phyloP scores from a whole-genome alignment of 1,284 basidiomycete species.

The Paramarasmius palmivorus region DNA sequence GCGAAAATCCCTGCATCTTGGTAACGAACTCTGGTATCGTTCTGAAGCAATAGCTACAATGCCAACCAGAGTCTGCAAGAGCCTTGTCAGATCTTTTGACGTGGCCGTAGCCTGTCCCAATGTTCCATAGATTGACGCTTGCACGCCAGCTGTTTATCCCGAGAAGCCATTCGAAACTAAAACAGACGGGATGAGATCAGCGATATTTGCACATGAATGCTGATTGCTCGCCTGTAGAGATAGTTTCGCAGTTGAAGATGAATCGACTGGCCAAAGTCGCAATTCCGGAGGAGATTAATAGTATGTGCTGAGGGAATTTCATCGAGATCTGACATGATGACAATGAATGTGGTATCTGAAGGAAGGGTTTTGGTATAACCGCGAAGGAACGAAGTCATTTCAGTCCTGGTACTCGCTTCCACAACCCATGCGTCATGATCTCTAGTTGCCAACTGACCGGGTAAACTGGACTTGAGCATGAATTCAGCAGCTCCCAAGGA shows the following conservation, averaged over 20 bases:
- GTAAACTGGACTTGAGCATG: conserved; percentile 29
- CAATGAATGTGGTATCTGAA: conserved; percentile 38
- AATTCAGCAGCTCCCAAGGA: not conserved
- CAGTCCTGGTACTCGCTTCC: conserved; percentile 35
- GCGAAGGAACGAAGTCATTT: conserved; percentile 47
- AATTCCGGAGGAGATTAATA: conserved; percentile 54
- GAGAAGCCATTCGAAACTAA: conserved; percentile 58
- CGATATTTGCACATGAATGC: not conserved
- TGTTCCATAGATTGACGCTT: conserved; percentile 49
- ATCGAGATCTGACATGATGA: conserved; percentile 72
- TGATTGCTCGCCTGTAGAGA: conserved; percentile 49
- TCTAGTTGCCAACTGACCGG: conserved; percentile 24
- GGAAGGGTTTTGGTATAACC: conserved; percentile 32
- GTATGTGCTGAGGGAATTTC: conserved; percentile 66
- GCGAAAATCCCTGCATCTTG: conserved; percentile 69
- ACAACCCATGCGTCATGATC: conserved; percentile 42
- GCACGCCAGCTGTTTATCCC: conserved; percentile 58
- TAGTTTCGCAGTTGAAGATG: conserved; percentile 70
- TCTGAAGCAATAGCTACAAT: conserved; percentile 67
- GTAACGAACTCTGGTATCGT: conserved; percentile 57
- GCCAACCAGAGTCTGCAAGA: conserved; percentile 64
- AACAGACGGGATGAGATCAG: not conserved
- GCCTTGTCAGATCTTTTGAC: conserved; percentile 52
- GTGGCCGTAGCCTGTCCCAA: conserved; percentile 49
- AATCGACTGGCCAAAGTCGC: conserved; percentile 54